Percentiles rank a stretch among this genome's conserved stretches.
Evolutionary conservation across 1,284 basidiomycete genomes (phyloP).

Genomic region (Ustilago sp.): DNA sequence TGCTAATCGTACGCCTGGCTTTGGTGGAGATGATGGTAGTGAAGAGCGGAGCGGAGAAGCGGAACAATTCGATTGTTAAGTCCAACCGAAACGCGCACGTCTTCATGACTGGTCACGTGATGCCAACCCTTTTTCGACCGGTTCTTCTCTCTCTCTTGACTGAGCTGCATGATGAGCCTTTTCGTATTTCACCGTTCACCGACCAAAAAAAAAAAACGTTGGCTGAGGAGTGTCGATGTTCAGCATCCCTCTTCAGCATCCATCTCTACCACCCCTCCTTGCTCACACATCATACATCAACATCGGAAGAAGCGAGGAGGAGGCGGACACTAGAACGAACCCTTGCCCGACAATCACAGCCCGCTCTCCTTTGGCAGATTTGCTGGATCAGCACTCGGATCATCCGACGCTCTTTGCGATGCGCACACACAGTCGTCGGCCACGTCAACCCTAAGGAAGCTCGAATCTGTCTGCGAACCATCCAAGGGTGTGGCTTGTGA

Average conservation of each 20-base stretch:
- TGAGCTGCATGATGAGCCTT: background rate
- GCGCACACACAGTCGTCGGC: conserved; percentile 1
- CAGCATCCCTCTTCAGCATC: background rate
- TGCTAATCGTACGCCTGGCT: too few species aligned
- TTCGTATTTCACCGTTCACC: background rate
- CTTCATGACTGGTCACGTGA: too few species aligned
- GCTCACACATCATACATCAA: background rate
- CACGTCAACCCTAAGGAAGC: background rate
- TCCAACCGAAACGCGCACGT: too few species aligned
- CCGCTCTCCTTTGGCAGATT: background rate
- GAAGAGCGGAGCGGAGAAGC: too few species aligned
- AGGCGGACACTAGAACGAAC: background rate
- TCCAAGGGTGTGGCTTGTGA: conserved; percentile 9
- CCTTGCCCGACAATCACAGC: background rate
- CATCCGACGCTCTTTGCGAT: conserved; percentile 22
- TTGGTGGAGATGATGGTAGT: too few species aligned
- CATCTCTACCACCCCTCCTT: background rate
- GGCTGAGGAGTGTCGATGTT: background rate
- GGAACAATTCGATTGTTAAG: too few species aligned
- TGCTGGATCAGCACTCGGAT: conserved; percentile 10
- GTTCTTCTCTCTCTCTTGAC: background rate
- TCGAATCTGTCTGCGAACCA: background rate
- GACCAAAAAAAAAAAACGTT: conserved; percentile 1
- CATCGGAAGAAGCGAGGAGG: background rate
- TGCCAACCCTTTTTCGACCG: conserved; percentile 6